Base-by-base conservation (phyloP, 306 rosid species). In the Ammopiptanthus mongolicus region DNA sequence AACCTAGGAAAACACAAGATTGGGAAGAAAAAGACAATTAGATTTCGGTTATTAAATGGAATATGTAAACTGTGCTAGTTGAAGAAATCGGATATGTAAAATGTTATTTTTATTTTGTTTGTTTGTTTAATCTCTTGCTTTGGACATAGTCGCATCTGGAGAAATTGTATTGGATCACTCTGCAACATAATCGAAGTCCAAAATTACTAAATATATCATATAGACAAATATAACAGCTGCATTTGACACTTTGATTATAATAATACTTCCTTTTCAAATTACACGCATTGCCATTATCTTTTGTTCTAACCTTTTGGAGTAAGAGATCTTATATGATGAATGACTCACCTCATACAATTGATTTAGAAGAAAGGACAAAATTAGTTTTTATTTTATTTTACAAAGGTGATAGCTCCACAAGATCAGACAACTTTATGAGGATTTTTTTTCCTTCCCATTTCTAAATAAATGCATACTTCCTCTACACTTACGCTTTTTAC, bases 281-380 rank as follows among this genome's bases (percentile, higher is more conserved):
- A 57, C 69, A 29, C 39, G 6, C 48, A 44, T 42, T 55, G 65
- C 56, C 8, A 1, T 65, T 15, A 65, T 76, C 48, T 65, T 75
- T 28, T 17, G 37, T 6, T 56, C 48, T 55, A 65, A 11, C 19
- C 64, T 70, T 70, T 18, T 28, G 19, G 57, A 14, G 1, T 15
- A 46, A 12, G 31, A 37, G 65, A 53, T 65, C 36, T 56, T 67
- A n/a, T 3, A 29, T 18, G 25, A 55, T 29, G n/a, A 19, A 28
- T 17, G 65, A 65, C 28, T 37, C 73, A 23, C 65, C 80, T 22
- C 73, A 37, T 51, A 6, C 80, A 65, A 3, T 10, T 14, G 73
- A 76, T 65, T 65, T 21, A 42, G 80, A 65, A 65, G 66, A 65
- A 65, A 65, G 11, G 66, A 76, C 68, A 77, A 53, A 59, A 65